A percentile compares a stretch with the other conserved stretches of the same genome.
These are phyloP conservation scores for Collybiopsis luxurians DNA, from an alignment of 768 basidiomycete genomes.

Conservation along the genomic window DNA sequence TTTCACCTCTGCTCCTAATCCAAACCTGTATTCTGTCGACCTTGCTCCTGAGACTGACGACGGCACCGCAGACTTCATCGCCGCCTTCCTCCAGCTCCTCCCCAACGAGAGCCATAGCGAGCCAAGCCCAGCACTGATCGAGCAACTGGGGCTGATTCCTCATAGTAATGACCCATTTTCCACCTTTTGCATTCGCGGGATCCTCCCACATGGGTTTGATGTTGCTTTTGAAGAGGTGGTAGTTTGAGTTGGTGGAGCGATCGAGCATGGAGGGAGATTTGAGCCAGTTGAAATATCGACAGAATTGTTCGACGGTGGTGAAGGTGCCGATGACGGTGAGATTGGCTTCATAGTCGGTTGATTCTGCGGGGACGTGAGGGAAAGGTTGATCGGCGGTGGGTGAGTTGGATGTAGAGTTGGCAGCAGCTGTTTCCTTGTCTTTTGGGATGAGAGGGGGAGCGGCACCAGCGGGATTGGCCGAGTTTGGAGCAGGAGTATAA, in stretches of 20 bases:
- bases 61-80: slow-evolving; percentile 80
- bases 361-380: slow-evolving; percentile 37
- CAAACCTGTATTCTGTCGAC: slow-evolving; percentile 91
- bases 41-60: slow-evolving; percentile 83
- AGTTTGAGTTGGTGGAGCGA: slow-evolving; percentile 73
- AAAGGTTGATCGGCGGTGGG: slow-evolving; percentile 23
- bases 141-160: slow-evolving; percentile 75
- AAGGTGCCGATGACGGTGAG: slow-evolving; percentile 87
- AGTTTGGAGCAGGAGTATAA: slow-evolving; percentile 42
- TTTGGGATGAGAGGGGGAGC: neutral
- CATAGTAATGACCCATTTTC: slow-evolving; percentile 96
- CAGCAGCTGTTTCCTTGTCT: slow-evolving; percentile 10
- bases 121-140: slow-evolving; percentile 88
- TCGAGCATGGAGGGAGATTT: slow-evolving; percentile 88
- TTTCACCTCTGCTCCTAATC: slow-evolving; percentile 80
- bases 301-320: slow-evolving; percentile 86
- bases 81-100: slow-evolving; percentile 71
- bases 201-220: slow-evolving; percentile 99
- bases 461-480: slow-evolving; percentile 8
- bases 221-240: slow-evolving; percentile 92
- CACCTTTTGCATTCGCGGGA: slow-evolving; percentile 84
- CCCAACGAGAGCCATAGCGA: slow-evolving; percentile 89
- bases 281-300: slow-evolving; percentile 92
- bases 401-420: slow-evolving; percentile 13
- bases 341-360: slow-evolving; percentile 79